Conservation (phyloP, 228 moss, liverwort and hornwort species). For the Sphagnum magellanicum region DNA sequence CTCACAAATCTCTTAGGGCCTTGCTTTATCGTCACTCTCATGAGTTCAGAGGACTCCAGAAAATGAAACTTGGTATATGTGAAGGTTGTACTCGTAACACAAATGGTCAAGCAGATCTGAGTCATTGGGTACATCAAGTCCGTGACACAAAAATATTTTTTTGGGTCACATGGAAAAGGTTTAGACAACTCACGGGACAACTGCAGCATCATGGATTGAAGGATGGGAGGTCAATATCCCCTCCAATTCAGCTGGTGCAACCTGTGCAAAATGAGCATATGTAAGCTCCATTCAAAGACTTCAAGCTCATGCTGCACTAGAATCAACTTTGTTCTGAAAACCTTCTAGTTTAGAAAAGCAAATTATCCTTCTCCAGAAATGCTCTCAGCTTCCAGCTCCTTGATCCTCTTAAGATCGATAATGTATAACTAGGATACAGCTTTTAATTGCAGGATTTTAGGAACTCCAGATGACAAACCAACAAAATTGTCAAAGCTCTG, state of each 20-base stretch:
- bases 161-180: not conserved
- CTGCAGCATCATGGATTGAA: conserved; percentile 60
- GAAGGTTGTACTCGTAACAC: not conserved
- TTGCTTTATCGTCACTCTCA: not conserved
- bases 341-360: not conserved
- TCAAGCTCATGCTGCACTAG: not conserved
- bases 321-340: not conserved
- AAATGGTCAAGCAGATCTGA: not conserved
- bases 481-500: too few species aligned
- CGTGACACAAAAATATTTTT: not conserved
- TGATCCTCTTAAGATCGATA: not conserved
- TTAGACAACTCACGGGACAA: conserved; percentile 61
- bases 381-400: not conserved
- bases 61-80: not conserved
- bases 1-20: not conserved
- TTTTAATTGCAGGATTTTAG: not conserved
- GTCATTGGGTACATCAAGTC: not conserved
- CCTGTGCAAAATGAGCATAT: conserved; percentile 18
- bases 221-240: conserved; percentile 64
- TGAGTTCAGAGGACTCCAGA: too few species aligned
- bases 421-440: not conserved
- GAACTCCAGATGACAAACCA: not conserved
- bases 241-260: conserved; percentile 80
- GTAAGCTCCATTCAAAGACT: not conserved
- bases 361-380: not conserved